phyloP scores from a whole-genome alignment of 164 flowering plant genomes.

The Buxus sempervirens region DNA sequence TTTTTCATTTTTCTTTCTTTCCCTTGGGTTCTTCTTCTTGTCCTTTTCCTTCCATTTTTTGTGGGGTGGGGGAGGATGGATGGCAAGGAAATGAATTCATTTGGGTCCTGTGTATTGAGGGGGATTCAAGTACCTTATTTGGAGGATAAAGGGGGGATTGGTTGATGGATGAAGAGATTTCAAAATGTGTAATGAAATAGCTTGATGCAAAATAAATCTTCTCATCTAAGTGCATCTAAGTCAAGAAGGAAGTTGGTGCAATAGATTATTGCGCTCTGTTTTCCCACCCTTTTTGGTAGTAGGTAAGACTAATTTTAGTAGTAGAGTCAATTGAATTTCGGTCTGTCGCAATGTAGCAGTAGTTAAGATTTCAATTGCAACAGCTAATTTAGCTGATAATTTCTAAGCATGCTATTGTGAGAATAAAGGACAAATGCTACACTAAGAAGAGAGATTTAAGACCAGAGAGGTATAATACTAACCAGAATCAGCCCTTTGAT shows the following conservation, averaged over 20 bases:
- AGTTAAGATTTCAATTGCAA: neutral
- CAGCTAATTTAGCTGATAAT: constrained; percentile 1
- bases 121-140: neutral
- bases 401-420: too few relatives aligned
- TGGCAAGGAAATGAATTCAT: neutral
- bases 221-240: neutral
- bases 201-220: constrained; percentile 6
- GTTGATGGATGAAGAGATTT: neutral
- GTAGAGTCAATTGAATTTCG: neutral
- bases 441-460: too few relatives aligned
- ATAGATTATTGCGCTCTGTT: neutral
- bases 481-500: too few relatives aligned
- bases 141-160: neutral
- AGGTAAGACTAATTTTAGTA: neutral
- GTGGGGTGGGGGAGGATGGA: neutral
- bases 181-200: neutral
- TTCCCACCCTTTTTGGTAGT: neutral
- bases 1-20: too few relatives aligned
- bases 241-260: neutral
- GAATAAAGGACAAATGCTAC: too few relatives aligned
- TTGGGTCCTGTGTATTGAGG: neutral
- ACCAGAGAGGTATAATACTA: too few relatives aligned
- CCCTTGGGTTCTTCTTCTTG: too few relatives aligned
- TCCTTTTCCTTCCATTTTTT: too few relatives aligned
- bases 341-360: neutral